phyloP scores from a whole-genome alignment of 352 stramenopile species.

The Phytophthora hybrid region DNA sequence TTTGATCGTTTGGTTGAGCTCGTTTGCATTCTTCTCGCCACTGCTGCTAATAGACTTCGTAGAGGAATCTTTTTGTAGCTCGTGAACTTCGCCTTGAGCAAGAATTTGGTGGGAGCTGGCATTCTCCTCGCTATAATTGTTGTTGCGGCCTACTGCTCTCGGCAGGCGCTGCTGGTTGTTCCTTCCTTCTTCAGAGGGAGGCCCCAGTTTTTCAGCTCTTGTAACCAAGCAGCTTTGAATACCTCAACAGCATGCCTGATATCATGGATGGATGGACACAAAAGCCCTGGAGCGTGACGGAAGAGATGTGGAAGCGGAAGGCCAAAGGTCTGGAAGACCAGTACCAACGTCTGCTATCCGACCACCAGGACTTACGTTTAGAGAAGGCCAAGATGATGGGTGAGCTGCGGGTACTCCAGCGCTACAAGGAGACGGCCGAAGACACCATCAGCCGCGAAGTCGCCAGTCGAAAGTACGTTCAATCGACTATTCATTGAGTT shows the following conservation, averaged over 20 bases:
- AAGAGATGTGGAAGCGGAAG: constrained; percentile 85
- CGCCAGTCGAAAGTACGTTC: constrained; percentile 57
- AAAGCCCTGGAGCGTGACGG: constrained; percentile 77
- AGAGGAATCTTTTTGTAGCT: constrained; percentile 37
- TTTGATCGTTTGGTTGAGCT: constrained; percentile 20
- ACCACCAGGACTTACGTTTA: constrained; percentile 75
- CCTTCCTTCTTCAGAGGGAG: constrained; percentile 14
- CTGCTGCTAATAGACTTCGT: constrained; percentile 36
- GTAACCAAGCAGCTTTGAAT: neutral
- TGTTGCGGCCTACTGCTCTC: constrained; percentile 37
- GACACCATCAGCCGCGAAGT: constrained; percentile 70
- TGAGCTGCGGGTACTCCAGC: constrained; percentile 72
- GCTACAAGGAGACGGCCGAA: constrained; percentile 78
- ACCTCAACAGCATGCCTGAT: constrained; percentile 43
- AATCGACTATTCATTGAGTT: neutral
- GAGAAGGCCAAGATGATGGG: constrained; percentile 75
- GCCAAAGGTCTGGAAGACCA: constrained; percentile 73
- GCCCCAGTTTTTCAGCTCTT: neutral
- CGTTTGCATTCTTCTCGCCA: constrained; percentile 10
- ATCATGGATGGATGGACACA: constrained; percentile 61
- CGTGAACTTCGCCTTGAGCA: neutral
- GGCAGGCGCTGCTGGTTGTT: constrained; percentile 16
- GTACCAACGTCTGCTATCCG: constrained; percentile 69
- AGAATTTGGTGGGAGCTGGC: constrained; percentile 7
- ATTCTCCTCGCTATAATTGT: constrained; percentile 35